Conservation (phyloP, 768 basidiomycete genomes). For the Serendipita sp. region DNA sequence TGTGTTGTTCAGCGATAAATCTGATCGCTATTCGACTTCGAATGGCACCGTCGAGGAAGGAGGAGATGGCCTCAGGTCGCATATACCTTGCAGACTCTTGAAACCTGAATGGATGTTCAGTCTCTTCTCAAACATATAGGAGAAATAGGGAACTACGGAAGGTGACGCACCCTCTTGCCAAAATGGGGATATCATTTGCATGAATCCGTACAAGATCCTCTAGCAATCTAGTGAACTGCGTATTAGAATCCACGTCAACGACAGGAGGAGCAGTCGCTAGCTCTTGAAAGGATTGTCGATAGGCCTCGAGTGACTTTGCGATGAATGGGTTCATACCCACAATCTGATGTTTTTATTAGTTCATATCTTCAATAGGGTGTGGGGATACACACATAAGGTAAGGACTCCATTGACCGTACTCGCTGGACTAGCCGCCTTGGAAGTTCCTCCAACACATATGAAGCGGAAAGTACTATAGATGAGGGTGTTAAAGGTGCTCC, state of each 20-base stretch:
- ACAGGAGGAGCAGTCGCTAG: conserved; percentile 53
- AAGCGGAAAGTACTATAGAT: conserved; percentile 58
- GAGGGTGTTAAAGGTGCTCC: conserved; percentile 55
- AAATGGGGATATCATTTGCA: conserved; percentile 74
- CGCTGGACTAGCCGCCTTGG: conserved; percentile 62
- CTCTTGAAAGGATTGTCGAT: conserved; percentile 52
- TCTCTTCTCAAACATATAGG: background rate
- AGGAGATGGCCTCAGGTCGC: conserved; percentile 59
- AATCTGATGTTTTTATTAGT: conserved; percentile 22
- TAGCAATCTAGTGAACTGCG: conserved; percentile 48
- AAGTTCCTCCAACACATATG: conserved; percentile 58
- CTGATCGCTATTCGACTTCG: conserved; percentile 76
- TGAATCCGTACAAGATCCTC: conserved; percentile 58
- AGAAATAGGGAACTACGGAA: too few relatives aligned
- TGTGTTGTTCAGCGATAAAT: conserved; percentile 82
- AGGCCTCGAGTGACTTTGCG: conserved; percentile 49
- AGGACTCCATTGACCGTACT: conserved; percentile 51
- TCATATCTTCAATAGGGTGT: background rate
- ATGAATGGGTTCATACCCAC: conserved; percentile 82
- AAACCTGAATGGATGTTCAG: conserved; percentile 32
- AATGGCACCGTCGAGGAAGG: conserved; percentile 71
- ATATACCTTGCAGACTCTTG: conserved; percentile 77
- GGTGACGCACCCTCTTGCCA: conserved; percentile 62
- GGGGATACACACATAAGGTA: conserved; percentile 38
- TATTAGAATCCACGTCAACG: conserved; percentile 51